A percentile compares a stretch with the other conserved stretches of the same genome.
These are phyloP conservation scores for Gynochthodes officinalis DNA, from an alignment of 257 asterid species.

Conservation along the genomic window DNA sequence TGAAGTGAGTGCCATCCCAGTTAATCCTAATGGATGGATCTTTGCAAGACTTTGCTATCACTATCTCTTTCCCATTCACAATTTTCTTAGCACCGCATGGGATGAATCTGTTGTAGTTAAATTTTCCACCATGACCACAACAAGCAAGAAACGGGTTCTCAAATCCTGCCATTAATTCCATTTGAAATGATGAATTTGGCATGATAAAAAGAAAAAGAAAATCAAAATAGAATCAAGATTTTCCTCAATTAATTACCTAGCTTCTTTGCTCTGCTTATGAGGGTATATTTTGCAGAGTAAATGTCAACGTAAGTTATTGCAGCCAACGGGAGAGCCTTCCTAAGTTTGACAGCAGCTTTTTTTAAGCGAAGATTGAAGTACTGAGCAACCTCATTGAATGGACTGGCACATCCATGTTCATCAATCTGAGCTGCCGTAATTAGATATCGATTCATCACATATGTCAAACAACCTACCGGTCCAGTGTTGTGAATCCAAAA, in stretches of 20 bases:
- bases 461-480: slow-evolving; percentile 68
- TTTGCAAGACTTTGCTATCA: slow-evolving; percentile 48
- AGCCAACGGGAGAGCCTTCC: slow-evolving; percentile 61
- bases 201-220: too few species aligned
- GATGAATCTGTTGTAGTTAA: slow-evolving; percentile 47
- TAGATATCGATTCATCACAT: slow-evolving; percentile 55
- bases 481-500: slow-evolving; percentile 86
- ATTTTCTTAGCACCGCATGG: slow-evolving; percentile 55
- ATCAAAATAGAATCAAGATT: not conserved
- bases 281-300: slow-evolving; percentile 50
- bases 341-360: slow-evolving; percentile 33
- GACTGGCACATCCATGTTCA: slow-evolving; percentile 55
- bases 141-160: slow-evolving; percentile 60
- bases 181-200: not conserved
- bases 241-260: slow-evolving; percentile 31
- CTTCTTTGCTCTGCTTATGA: slow-evolving; percentile 45
- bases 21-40: slow-evolving; percentile 44
- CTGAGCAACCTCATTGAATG: slow-evolving; percentile 60
- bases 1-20: slow-evolving; percentile 80
- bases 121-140: slow-evolving; percentile 78
- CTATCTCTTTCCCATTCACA: slow-evolving; percentile 52
- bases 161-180: slow-evolving; percentile 52
- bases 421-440: slow-evolving; percentile 58
- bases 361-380: slow-evolving; percentile 53
- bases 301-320: slow-evolving; percentile 63